A percentile compares a stretch with the other conserved stretches of the same genome.
phyloP scores from a whole-genome alignment of 768 basidiomycete genomes.

The Serendipita vermifera region DNA sequence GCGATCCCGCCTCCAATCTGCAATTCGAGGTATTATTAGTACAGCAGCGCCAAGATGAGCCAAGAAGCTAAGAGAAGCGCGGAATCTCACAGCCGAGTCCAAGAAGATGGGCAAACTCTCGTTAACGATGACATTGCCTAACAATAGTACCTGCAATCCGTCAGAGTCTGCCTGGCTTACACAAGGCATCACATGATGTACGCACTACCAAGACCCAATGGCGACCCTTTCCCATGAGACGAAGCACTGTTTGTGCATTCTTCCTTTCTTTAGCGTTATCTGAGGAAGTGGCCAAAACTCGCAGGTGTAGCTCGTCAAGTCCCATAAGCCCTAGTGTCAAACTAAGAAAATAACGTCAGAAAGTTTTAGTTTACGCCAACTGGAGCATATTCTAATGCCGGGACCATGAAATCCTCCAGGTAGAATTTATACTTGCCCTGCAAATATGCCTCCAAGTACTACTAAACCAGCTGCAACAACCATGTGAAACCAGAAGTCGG shows the following conservation, averaged over 20 bases:
- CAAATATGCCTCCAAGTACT: constrained; percentile 79
- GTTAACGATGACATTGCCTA: constrained; percentile 62
- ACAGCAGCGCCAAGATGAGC: neutral
- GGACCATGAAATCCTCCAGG: neutral
- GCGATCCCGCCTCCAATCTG: constrained; percentile 57
- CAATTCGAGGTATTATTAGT: neutral
- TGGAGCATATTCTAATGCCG: neutral
- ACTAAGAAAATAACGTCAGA: constrained; percentile 26
- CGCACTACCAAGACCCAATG: constrained; percentile 90
- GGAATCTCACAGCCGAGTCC: constrained; percentile 1
- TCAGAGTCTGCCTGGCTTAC: too few relatives aligned
- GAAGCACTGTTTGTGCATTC: constrained; percentile 52
- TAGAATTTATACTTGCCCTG: constrained; percentile 68
- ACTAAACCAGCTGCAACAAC: constrained; percentile 55
- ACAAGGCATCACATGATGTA: constrained; percentile 10
- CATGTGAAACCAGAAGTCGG: constrained; percentile 66
- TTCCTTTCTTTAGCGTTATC: constrained; percentile 52
- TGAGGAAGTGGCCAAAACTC: constrained; percentile 71
- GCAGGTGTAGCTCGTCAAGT: constrained; percentile 77
- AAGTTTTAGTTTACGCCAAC: neutral
- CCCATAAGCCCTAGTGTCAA: constrained; percentile 91
- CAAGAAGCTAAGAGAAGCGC: too few relatives aligned
- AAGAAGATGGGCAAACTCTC: constrained; percentile 60
- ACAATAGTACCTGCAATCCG: constrained; percentile 58
- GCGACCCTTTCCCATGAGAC: constrained; percentile 46